phyloP scores from a whole-genome alignment of 768 basidiomycete species.

The Holtermanniella nyarrowii region DNA sequence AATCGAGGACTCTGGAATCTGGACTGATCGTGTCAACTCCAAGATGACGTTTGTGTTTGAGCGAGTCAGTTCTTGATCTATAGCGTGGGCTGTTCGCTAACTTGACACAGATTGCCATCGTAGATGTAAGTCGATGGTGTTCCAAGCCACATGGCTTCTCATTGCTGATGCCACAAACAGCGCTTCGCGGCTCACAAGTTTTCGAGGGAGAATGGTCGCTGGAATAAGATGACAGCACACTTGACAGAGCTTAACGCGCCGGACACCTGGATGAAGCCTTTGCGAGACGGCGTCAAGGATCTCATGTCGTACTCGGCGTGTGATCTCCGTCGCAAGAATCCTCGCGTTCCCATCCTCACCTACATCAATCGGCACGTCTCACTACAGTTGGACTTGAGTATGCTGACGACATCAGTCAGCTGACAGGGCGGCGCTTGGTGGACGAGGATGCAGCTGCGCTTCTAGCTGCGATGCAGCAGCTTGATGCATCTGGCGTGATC shows the following conservation, averaged over 20 bases:
- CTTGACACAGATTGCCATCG: conserved; percentile 5
- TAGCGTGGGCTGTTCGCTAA: neutral
- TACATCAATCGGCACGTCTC: conserved; percentile 17
- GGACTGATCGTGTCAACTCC: conserved; percentile 7
- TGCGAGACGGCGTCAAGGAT: conserved; percentile 8
- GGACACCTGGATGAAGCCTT: conserved; percentile 10
- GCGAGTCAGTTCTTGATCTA: neutral
- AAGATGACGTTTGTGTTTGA: conserved; percentile 12
- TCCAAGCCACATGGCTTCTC: neutral
- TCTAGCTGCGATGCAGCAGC: conserved; percentile 6
- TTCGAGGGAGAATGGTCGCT: conserved; percentile 4
- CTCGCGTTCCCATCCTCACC: conserved; percentile 10
- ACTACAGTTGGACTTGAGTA: neutral
- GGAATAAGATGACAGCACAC: conserved; percentile 19
- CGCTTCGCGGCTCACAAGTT: conserved; percentile 11
- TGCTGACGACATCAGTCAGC: conserved; percentile 7
- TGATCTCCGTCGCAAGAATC: neutral
- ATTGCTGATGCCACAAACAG: neutral
- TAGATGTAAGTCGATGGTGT: conserved; percentile 4
- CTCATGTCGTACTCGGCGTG: conserved; percentile 3
- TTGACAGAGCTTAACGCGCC: conserved; percentile 4
- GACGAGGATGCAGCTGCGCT: conserved; percentile 8
- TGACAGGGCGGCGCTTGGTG: conserved; percentile 7
- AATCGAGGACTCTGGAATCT: conserved; percentile 12
- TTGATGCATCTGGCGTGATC: conserved; percentile 11